Evolutionary conservation across 768 basidiomycete genomes (phyloP).

Genomic region (Boletus rex-veris): DNA sequence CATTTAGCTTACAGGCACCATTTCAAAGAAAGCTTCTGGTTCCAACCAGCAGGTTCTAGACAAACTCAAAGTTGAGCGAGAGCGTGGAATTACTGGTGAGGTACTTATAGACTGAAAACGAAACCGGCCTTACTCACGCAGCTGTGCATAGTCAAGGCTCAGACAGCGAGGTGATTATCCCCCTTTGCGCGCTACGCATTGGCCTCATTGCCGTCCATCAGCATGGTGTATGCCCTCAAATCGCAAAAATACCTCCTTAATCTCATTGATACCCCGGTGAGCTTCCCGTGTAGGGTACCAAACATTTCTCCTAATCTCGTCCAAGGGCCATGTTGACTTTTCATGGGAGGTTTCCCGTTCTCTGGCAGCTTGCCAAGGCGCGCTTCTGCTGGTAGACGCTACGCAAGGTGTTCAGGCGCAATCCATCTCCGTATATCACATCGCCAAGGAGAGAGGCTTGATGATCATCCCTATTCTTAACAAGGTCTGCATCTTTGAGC

Average conservation of each 20-base stretch:
- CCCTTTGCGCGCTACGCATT: background rate
- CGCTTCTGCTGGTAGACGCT: constrained; percentile 84
- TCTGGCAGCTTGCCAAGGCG: constrained; percentile 91
- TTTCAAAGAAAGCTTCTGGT: constrained; percentile 58
- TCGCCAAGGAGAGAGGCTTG: constrained; percentile 76
- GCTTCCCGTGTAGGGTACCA: constrained; percentile 9
- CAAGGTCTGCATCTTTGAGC: constrained; percentile 52
- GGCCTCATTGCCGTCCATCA: constrained; percentile 26
- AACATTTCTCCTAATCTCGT: background rate
- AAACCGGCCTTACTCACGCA: constrained; percentile 2
- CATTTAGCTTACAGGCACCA: constrained; percentile 81
- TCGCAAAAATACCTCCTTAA: constrained; percentile 74
- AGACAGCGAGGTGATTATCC: constrained; percentile 74
- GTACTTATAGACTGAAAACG: background rate
- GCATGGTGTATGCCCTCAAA: constrained; percentile 72
- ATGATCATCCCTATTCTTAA: constrained; percentile 89
- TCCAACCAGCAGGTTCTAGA: constrained; percentile 85
- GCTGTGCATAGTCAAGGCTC: constrained; percentile 74
- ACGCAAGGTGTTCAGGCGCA: constrained; percentile 98
- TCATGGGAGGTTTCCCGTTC: constrained; percentile 95
- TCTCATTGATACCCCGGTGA: constrained; percentile 91
- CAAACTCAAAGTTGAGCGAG: constrained; percentile 94
- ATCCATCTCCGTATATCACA: constrained; percentile 91
- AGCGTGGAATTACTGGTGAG: constrained; percentile 90
- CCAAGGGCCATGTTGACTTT: constrained; percentile 94